Evolutionary conservation across 163 green algal species (phyloP), one percentile per base, ranked within the genome.

Genomic region (Dunaliella salina): DNA sequence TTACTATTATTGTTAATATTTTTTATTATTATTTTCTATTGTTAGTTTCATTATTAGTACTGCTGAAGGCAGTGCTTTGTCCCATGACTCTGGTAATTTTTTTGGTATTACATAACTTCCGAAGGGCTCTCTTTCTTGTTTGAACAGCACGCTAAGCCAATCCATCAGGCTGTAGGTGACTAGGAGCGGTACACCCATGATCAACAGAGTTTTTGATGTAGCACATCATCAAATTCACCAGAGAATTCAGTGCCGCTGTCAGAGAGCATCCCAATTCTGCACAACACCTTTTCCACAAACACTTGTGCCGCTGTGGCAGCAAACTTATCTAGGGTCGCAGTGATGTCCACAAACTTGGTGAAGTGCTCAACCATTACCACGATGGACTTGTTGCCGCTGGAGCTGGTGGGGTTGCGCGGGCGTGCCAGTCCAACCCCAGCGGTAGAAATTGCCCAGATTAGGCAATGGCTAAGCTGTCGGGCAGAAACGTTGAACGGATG

Each of bases 291-390:
- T 0, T 71, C 33, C 24, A 84, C 0, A 46, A 92, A 88, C 0
- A 82, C 89, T 0, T 63, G 33, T 29, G 86, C 84, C 0, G 87
- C 87, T 0, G 15, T 35, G 0, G 12, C 33, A 59, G 63, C 18
- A 1, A 34, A 34, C 86, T 92, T 92, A 84, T 86, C 80, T 8
- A 24, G 82, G 1, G 89, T 63, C 0, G 84, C 35, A 0, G 87
- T 40, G 46, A 90, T 63, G 26, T 89, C 87, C 0, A 90, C 33
- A 63, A 86, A 81, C 82, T 92, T 91, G 69, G 24, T 84, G 29
- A 87, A 88, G 63, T 91, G 85, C 80, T 92, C 89, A 50, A 92
- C 78, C 0, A 81, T 33, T 8, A 92, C 83, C 83, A 91, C 75
- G 5, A 90, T 30, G 82, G 88, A 93, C 1, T 50, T 78, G 79